These are phyloP conservation scores for Paracoccidioides lutzii DNA, from an alignment of 2,329 filamentous ascomycete species.

Conservation along the genomic window DNA sequence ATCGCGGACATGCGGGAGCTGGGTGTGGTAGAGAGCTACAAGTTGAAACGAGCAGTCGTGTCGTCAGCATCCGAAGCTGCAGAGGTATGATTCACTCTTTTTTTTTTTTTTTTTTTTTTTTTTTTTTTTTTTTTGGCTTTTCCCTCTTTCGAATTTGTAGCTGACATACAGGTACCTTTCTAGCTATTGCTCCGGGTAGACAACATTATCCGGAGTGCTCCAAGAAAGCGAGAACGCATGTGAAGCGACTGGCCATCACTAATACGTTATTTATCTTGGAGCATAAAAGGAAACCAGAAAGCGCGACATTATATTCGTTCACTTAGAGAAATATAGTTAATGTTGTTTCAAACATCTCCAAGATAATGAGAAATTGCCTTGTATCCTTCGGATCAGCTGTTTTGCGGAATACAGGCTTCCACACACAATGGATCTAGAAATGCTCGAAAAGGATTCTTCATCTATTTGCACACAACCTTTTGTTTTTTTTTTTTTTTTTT, in stretches of 20 bases:
- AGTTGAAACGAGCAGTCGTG: constrained; percentile 95
- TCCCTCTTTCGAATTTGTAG: neutral
- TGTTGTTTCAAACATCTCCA: neutral
- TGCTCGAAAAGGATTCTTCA: too few species aligned
- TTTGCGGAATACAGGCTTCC: too few species aligned
- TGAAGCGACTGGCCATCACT: constrained; percentile 27
- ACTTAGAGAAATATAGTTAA: constrained; percentile 2
- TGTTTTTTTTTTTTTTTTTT: too few species aligned
- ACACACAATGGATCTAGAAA: too few species aligned
- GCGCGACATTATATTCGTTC: neutral
- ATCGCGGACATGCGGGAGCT: constrained; percentile 92
- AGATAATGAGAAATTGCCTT: neutral
- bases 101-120: too few species aligned
- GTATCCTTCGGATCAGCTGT: neutral
- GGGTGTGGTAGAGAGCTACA: constrained; percentile 95
- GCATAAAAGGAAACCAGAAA: neutral
- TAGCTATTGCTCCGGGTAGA: constrained; percentile 85
- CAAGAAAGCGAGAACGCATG: constrained; percentile 66
- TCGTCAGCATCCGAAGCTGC: constrained; percentile 92
- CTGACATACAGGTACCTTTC: constrained; percentile 15
- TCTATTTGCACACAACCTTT: too few species aligned
- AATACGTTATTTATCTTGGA: too few species aligned
- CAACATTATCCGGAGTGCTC: constrained; percentile 92
- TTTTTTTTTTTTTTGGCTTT: neutral
- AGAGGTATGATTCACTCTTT: constrained; percentile 51